Conservation (phyloP, 306 rosid genomes). For the Quercus suber region DNA sequence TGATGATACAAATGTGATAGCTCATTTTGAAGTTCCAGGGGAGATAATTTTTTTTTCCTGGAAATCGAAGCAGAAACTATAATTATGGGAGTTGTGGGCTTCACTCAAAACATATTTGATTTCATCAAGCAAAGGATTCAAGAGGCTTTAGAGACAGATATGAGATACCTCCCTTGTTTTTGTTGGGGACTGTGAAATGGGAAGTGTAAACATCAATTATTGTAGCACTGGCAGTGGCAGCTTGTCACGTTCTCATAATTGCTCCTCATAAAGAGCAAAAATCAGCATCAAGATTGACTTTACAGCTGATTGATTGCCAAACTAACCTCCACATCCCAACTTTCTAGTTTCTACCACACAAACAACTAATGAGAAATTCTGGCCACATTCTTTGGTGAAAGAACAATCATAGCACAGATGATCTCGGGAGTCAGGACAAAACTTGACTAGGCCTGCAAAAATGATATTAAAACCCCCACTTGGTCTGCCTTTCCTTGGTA, state of each 20-base stretch:
- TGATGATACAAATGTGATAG: slow-evolving; percentile 72
- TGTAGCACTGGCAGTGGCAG: slow-evolving; percentile 54
- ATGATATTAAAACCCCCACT: too few relatives aligned
- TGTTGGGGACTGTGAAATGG: slow-evolving; percentile 76
- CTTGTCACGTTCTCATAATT: slow-evolving; percentile 25
- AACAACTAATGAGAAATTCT: too few relatives aligned
- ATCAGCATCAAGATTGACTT: slow-evolving; percentile 74
- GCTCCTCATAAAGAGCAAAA: slow-evolving; percentile 43
- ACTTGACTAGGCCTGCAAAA: too few relatives aligned
- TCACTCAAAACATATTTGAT: slow-evolving; percentile 82
- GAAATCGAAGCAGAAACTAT: slow-evolving; percentile 95
- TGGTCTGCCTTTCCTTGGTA: too few relatives aligned
- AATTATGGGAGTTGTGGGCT: slow-evolving; percentile 90
- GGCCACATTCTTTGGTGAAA: too few relatives aligned
- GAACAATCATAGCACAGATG: too few relatives aligned
- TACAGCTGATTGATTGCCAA: background rate
- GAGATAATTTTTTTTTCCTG: slow-evolving; percentile 72
- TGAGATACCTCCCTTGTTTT: slow-evolving; percentile 23
- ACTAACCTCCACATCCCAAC: too few relatives aligned
- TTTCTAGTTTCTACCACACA: too few relatives aligned
- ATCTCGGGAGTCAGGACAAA: too few relatives aligned
- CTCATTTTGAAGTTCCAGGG: slow-evolving; percentile 95
- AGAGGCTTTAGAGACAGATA: slow-evolving; percentile 65
- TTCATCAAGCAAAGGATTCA: slow-evolving; percentile 75
- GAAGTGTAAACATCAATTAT: slow-evolving; percentile 92